Evolutionary conservation across 768 basidiomycete genomes (phyloP).

Genomic region (Mycena crocata): DNA sequence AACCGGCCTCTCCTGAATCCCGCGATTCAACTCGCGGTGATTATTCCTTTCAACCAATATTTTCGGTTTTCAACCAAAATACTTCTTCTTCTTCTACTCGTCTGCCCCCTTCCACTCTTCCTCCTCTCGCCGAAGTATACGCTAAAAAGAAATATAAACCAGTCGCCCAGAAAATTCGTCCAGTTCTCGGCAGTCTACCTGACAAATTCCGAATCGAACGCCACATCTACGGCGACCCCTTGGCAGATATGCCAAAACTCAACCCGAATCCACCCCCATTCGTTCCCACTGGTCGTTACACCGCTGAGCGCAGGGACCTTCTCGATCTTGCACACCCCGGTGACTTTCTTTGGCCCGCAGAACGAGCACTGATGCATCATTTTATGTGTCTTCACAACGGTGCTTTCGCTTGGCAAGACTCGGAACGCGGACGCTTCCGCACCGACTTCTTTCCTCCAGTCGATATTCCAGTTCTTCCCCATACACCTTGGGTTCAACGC

Average conservation of each 20-base stretch:
- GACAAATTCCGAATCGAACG: slow-evolving; percentile 34
- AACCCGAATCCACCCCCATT: slow-evolving; percentile 20
- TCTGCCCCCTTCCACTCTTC: not conserved
- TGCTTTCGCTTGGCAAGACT: slow-evolving; percentile 35
- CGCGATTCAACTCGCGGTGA: slow-evolving; percentile 23
- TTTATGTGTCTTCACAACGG: slow-evolving; percentile 28
- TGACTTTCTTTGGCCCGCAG: slow-evolving; percentile 33
- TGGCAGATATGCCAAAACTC: slow-evolving; percentile 23
- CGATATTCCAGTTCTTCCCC: slow-evolving; percentile 33
- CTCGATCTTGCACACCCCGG: slow-evolving; percentile 16
- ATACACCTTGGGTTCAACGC: slow-evolving; percentile 38
- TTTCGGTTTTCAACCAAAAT: not conserved
- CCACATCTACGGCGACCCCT: slow-evolving; percentile 28
- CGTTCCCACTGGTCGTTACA: slow-evolving; percentile 27
- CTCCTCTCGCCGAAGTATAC: not conserved
- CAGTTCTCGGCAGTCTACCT: slow-evolving; percentile 32
- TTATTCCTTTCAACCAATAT: not conserved
- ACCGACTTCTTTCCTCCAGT: slow-evolving; percentile 39
- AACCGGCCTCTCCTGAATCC: slow-evolving; percentile 12
- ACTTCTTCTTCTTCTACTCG: not conserved
- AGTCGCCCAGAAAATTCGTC: slow-evolving; percentile 34
- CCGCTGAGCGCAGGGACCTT: slow-evolving; percentile 15
- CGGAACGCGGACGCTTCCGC: slow-evolving; percentile 31
- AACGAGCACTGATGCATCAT: slow-evolving; percentile 21
- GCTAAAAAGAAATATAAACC: slow-evolving; percentile 40